Conservation (phyloP, 768 basidiomycete species). For the Boletellus ananas region DNA sequence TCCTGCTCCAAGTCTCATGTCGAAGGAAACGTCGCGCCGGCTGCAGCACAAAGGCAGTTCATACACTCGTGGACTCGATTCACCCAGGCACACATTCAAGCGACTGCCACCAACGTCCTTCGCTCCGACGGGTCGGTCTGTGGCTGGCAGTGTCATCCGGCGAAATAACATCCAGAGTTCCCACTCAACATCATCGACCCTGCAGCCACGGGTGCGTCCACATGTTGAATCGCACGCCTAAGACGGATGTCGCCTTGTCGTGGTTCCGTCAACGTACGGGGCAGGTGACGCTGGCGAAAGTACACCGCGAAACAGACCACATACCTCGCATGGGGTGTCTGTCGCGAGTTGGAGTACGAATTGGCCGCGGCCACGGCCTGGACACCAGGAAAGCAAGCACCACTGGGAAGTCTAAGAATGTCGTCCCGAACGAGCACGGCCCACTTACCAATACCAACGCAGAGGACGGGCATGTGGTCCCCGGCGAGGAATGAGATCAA, state of each 20-base stretch:
- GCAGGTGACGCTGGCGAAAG: no score
- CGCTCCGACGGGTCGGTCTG: no score
- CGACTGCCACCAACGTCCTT: no score
- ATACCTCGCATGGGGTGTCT: neutral
- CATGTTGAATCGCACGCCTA: neutral
- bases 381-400: neutral
- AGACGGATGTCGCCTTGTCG: neutral
- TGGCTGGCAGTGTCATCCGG: no score
- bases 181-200: neutral
- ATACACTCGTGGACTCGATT: no score
- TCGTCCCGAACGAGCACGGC: neutral
- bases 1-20: no score
- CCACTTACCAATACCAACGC: slow-evolving; percentile 4
- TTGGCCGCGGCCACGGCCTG: neutral
- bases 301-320: neutral
- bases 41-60: no score
- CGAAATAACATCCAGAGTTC: neutral
- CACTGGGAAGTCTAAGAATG: neutral
- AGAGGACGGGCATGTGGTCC: neutral
- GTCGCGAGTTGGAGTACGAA: neutral
- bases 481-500: neutral
- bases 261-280: neutral
- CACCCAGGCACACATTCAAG: no score
- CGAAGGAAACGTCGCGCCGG: no score
- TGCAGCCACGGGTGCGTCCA: neutral